Evolutionary conservation across 169 alveolate species (phyloP), one percentile per base, ranked within the genome.

Genomic region (Plasmodium fragile): DNA sequence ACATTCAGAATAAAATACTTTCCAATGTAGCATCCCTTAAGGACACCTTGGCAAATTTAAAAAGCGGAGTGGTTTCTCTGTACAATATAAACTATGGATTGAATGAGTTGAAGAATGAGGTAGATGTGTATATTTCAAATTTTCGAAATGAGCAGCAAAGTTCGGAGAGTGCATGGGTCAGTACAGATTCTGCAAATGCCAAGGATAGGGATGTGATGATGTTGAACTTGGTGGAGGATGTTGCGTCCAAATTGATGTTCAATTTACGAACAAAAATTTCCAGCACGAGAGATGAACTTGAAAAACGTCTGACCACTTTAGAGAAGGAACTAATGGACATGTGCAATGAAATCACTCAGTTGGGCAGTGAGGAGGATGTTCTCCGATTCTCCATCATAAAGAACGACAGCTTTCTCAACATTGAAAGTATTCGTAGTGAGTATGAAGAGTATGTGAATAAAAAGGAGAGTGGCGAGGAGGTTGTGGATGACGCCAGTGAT

Each of bases 361-460:
- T 52, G 41, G 91, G 59, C 4, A 81, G 55, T 52, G 69, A 32
- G 28, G 32, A 32, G 32, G 34, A 30, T 53, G 28, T 59, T 1
- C 91, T 81, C 7, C 41, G 43, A 13, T 30, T 78, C 18, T 4
- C 83, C 28, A 41, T 78, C 30, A 30, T 36, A 8, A 78, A 78
- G 10, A 72, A 83, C 32, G 43, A 83, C 45, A 70, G 22, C 11
- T 39, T 83, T 52, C 77, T 83, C n/a, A 83, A 69, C 75, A 43
- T 69, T 13, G 82, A 70, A 13, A 70, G 77, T 7, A 69, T 83
- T 16, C 49, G 71, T 2, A 43, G 25, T 32, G 92, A 83, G 52
- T 83, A 83, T 83, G 70, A 70, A 13, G 92, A 83, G n/a, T 83
- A 70, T 36, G 65, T 83, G 49, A 30, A 22, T 8, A 34, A n/a